Base-by-base conservation (phyloP, 2,329 filamentous ascomycete species). In the Tolypocladium tropicale region DNA sequence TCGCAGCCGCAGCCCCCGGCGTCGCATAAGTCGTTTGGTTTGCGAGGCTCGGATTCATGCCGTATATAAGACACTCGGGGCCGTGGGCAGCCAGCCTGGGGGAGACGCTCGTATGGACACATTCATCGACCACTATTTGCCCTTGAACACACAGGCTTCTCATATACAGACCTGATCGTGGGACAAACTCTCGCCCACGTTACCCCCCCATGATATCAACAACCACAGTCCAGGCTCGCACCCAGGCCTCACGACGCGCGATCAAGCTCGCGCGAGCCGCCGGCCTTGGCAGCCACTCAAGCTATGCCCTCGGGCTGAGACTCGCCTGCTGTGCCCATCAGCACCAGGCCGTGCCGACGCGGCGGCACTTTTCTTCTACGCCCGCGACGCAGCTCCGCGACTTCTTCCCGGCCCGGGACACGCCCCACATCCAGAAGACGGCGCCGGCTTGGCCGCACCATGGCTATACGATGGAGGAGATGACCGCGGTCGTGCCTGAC, bases 401-500 rank as follows among this genome's bases (percentile, higher is more conserved):
- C 62, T 82, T 85, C 70, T 88, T 88, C 63, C 84, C 85, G 30
- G 68, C 72, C 59, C 80, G 79, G 63, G 79, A 84, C 63, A 85
- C 83, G 3, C 72, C 78, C 23, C 76, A 79, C 56, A 87, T 89
- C 65, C 76, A 80, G 46, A 76, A 76, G 57, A 87, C 86, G 0
- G 78, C 79, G 18, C 76, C 86, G 6, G 80, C 85, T 59, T 91
- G 87, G 86, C 79, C 79, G 34, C 86, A 89, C 65, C 85, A 84
- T 58, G 80, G 85, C 58, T 95, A 89, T 70, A 89, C 87, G 32
- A 80, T 88, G 66, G 78, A 88, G 59, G 86, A 96, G 69, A 94
- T 97, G 88, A 76, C 81, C 28, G 72, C 72, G 23, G 82, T 97
- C 53, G 76, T 78, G 50, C 82, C 93, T 4, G 90, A 86, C 25